Evolutionary conservation across 805 yeast species (phyloP).

Genomic region (Nakazawaea molendinolei): DNA sequence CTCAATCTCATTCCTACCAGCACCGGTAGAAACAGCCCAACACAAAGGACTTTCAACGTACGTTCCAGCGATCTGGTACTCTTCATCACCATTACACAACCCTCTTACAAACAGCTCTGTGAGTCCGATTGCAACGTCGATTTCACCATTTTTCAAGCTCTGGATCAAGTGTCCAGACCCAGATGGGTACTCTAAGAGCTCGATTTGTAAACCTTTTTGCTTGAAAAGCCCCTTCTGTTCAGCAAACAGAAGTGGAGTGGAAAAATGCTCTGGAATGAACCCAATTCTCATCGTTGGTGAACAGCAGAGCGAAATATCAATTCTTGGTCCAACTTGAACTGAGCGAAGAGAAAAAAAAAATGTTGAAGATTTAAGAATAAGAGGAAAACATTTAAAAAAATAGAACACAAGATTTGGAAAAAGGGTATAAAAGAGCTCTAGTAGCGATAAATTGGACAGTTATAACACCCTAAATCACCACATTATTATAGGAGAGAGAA

Average conservation of each 20-base stretch:
- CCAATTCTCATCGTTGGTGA: constrained; percentile 48
- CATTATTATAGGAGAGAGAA: too few relatives aligned
- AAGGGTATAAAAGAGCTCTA: too few relatives aligned
- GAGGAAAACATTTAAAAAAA: too few relatives aligned
- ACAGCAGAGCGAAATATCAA: not conserved
- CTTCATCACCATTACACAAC: constrained; percentile 56
- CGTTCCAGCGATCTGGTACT: constrained; percentile 67
- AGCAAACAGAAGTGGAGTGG: constrained; percentile 81
- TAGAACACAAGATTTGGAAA: too few relatives aligned
- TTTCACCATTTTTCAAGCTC: constrained; percentile 51
- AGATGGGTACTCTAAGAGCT: constrained; percentile 65
- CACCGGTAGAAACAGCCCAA: constrained; percentile 87
- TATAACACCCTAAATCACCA: too few relatives aligned
- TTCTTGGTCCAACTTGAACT: not conserved
- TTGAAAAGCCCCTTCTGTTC: constrained; percentile 48
- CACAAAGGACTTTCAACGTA: constrained; percentile 83
- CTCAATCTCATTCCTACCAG: constrained; percentile 46
- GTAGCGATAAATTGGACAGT: too few relatives aligned
- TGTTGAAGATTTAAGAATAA: too few relatives aligned
- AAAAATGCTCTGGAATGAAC: constrained; percentile 86
- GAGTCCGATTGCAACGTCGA: constrained; percentile 81
- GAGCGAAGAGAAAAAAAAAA: not conserved
- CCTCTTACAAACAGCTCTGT: constrained; percentile 91
- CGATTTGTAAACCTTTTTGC: constrained; percentile 44
- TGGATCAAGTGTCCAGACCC: constrained; percentile 88